These are phyloP conservation scores for Kodamaea alishanica DNA, from an alignment of 1,139 yeast species.

Conservation along the genomic window DNA sequence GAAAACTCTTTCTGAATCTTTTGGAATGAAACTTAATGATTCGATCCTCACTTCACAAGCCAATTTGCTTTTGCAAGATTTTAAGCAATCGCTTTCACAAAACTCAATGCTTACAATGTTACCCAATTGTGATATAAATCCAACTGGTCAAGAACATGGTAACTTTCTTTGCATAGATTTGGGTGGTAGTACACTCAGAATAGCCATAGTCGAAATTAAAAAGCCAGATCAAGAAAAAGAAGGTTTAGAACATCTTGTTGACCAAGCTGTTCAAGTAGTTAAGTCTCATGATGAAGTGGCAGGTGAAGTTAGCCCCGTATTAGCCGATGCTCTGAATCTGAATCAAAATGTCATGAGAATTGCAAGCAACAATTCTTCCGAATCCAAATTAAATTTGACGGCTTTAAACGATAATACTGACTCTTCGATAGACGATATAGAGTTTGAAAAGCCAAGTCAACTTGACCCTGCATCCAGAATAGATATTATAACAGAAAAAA, in stretches of 20 bases:
- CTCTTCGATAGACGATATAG: conserved; percentile 5
- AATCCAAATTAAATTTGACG: conserved; percentile 7
- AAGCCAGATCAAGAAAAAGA: conserved; percentile 4
- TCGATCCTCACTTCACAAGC: conserved; percentile 13
- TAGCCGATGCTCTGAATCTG: neutral
- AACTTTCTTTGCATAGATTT: conserved; percentile 47
- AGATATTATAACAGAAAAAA: conserved; percentile 30
- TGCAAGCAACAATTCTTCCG: conserved; percentile 7
- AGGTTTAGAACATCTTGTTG: neutral
- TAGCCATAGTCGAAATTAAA: conserved; percentile 42
- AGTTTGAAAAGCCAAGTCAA: conserved; percentile 7
- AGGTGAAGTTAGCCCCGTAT: no score
- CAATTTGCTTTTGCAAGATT: conserved; percentile 14
- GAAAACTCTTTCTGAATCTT: conserved; percentile 9
- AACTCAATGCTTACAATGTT: conserved; percentile 42
- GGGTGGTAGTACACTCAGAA: conserved; percentile 54
- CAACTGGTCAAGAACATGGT: conserved; percentile 45
- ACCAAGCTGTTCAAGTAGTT: neutral
- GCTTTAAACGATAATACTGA: conserved; percentile 8
- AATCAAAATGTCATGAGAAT: conserved; percentile 1
- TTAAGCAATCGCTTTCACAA: conserved; percentile 28
- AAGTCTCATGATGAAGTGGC: no score
- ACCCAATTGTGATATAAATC: conserved; percentile 41
- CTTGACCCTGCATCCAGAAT: conserved; percentile 21
- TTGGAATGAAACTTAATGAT: conserved; percentile 13